These are phyloP conservation scores for Wickerhamomyces hampshirensis DNA, from an alignment of 805 yeast genomes.

Conservation along the genomic window DNA sequence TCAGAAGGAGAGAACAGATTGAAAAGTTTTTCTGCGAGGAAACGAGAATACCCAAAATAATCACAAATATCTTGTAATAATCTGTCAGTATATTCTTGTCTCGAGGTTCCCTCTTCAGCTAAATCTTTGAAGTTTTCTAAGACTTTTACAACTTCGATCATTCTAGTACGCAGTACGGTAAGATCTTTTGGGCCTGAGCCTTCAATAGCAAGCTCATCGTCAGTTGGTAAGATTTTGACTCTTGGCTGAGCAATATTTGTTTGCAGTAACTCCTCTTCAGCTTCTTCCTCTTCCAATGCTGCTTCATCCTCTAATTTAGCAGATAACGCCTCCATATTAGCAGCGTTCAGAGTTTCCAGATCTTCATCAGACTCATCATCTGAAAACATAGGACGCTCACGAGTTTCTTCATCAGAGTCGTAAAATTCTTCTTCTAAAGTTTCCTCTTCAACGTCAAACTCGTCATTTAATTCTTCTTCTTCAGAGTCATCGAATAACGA, in stretches of 20 bases:
- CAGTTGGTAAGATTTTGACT: slow-evolving; percentile 72
- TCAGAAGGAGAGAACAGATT: slow-evolving; percentile 90
- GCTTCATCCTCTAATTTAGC: slow-evolving; percentile 57
- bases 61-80: slow-evolving; percentile 81
- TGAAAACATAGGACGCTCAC: slow-evolving; percentile 25
- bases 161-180: slow-evolving; percentile 82
- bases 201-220: slow-evolving; percentile 50
- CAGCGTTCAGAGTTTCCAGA: slow-evolving; percentile 69
- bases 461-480: slow-evolving; percentile 32
- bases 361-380: slow-evolving; percentile 42
- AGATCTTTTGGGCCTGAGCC: slow-evolving; percentile 63
- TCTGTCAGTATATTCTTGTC: slow-evolving; percentile 78
- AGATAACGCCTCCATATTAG: slow-evolving; percentile 79
- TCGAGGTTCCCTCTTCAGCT: slow-evolving; percentile 81
- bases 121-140: slow-evolving; percentile 81
- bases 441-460: slow-evolving; percentile 55
- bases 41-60: slow-evolving; percentile 90
- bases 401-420: slow-evolving; percentile 24
- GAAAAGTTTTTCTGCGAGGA: slow-evolving; percentile 90
- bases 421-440: slow-evolving; percentile 37
- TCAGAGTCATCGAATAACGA: slow-evolving; percentile 64
- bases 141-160: slow-evolving; percentile 92
- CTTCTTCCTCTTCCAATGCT: slow-evolving; percentile 56
- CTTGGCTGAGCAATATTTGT: slow-evolving; percentile 60
- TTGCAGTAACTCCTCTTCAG: slow-evolving; percentile 56